Evolutionary conservation across 352 stramenopile genomes (phyloP), one percentile per base, ranked within the genome.

Genomic region (Phytophthora chlamydospora): DNA sequence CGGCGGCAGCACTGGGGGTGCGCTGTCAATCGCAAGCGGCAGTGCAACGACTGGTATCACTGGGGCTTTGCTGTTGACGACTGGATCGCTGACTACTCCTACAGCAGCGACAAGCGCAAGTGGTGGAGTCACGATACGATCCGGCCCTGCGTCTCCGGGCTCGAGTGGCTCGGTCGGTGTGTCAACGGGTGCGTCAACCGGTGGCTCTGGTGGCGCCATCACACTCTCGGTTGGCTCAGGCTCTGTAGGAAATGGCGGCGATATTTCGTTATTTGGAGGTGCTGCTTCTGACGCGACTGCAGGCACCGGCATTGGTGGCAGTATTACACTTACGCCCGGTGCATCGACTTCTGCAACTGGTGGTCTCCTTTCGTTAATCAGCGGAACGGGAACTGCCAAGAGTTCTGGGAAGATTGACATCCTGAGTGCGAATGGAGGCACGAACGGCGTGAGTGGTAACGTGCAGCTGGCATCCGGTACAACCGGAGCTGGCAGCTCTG

Each of bases 371-470:
- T 71, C 62, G 8, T 49, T 88, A 5, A 29, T 67, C 8, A 79
- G 66, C 31, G 78, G 70, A 17, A 65, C 60, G n/a, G 76, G 73
- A 45, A 49, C 29, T 12, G 36, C 65, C 14, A 85, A 80, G 39
- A 77, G 65, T 29, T 84, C 75, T 8, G 78, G 78, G 47, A 73
- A 71, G 57, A 48, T 88, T 49, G 58, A 75, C 19, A 57, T 88
- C 27, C 27, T 67, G 36, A 66, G 66, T 36, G 72, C 69, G 14
- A 70, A 75, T 45, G 50, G 64, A 46, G 64, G 58, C 27, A 52
- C 52, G 7, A 67, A 48, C 44, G 76, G 78, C 56, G 75, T 87
- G 13, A 87, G 78, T 66, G 78, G 78, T n/a, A 80, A 83, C 48
- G 29, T 80, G 11, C 44, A 55, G 35, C 55, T 85, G 49, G 67